These are phyloP conservation scores for Epichloe amarillans DNA, from an alignment of 2,329 filamentous ascomycete genomes.

Conservation along the genomic window DNA sequence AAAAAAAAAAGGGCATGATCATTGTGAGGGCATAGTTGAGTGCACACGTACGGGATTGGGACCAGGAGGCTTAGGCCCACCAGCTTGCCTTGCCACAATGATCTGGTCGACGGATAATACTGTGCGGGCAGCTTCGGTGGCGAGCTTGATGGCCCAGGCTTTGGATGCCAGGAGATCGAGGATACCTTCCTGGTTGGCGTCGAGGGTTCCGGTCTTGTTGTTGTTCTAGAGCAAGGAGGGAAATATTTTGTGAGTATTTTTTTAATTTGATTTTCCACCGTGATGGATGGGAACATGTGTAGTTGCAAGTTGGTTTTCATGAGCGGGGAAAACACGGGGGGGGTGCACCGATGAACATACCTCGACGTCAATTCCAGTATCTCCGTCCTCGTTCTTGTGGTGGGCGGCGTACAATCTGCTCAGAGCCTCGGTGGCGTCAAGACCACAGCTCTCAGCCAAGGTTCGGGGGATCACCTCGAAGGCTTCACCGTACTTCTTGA, in stretches of 20 bases:
- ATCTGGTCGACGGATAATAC: constrained; percentile 97
- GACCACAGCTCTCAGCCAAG: constrained; percentile 83
- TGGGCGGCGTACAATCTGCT: constrained; percentile 89
- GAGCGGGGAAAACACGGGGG: not conserved
- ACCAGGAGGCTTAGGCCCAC: constrained; percentile 90
- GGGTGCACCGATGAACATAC: constrained; percentile 23
- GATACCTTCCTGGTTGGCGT: constrained; percentile 79
- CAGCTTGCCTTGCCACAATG: constrained; percentile 93
- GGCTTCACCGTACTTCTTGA: constrained; percentile 93
- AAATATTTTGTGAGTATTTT: constrained; percentile 5
- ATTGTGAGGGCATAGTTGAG: too few relatives aligned
- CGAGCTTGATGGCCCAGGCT: constrained; percentile 93
- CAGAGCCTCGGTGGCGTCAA: constrained; percentile 94
- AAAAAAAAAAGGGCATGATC: too few relatives aligned
- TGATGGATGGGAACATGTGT: not conserved
- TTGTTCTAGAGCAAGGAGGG: constrained; percentile 41
- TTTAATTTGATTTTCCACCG: not conserved
- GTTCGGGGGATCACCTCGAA: constrained; percentile 95
- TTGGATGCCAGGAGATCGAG: constrained; percentile 86
- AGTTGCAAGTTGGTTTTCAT: too few relatives aligned
- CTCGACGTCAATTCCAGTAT: constrained; percentile 88
- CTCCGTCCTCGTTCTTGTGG: constrained; percentile 76
- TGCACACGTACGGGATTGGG: constrained; percentile 56
- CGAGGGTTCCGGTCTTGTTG: constrained; percentile 65
- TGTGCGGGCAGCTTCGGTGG: constrained; percentile 86